Base-by-base conservation (phyloP, 352 stramenopile species). In the Sclerospora graminicola region DNA sequence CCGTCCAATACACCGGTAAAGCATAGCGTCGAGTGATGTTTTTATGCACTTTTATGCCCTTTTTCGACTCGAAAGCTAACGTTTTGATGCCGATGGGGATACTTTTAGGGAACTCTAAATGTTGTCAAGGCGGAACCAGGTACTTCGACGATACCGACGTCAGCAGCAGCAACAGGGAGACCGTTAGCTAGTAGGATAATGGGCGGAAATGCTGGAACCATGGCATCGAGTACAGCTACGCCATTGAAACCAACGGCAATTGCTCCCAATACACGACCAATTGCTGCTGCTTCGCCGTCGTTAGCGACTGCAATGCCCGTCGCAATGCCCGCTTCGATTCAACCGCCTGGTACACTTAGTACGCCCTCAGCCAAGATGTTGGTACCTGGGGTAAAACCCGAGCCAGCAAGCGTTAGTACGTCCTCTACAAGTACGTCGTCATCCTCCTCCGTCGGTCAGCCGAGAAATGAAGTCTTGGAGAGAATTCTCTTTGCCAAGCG, bases 401-500 rank as follows among this genome's bases (percentile, higher is more conserved):
- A 75, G 29, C 60, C 54, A 11, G 20, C 37, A 44, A 5, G 47
- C n/a, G 33, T 32, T 27, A 48, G 36, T 8, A 48, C 52, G 21
- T 45, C 54, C 19, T 59, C 57, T 7, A 43, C 54, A 14, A 49
- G 42, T 26, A 26, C 48, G 33, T 41, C 60, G 7, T 40, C 53
- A 28, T 32, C 40, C 45, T 40, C 53, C 21, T 32, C 40, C 45
- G 36, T 51, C n/a, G 34, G 26, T 10, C 54, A 65, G 7, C 48
- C 57, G 8, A 75, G 68, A 41, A 77, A 75, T 37, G 75, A 90
- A 44, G 65, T 76, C 6, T 48, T 82, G 39, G 81, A 87, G 45
- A 92, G 88, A 41, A 90, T 92, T 29, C 61, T 86, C 37, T 92
- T 90, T 41, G 81, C 81, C 1, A 89, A 88, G 28, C 69, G 83